Evolutionary conservation across 352 stramenopile genomes (phyloP).

Genomic region (Pythium rhizo-oryzae): DNA sequence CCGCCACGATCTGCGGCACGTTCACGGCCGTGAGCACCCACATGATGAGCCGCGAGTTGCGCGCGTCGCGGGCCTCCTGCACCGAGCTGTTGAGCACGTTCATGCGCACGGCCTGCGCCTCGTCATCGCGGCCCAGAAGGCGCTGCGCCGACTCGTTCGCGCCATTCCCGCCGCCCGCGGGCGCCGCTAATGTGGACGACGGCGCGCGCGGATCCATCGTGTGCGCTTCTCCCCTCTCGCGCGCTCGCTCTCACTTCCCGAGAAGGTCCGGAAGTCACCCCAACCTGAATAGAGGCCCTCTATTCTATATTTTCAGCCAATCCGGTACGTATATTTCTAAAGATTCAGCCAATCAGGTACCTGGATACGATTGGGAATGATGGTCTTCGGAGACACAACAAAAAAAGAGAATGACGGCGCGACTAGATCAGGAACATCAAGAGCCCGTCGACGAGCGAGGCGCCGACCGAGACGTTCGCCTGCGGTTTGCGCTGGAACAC

Average conservation of each 20-base stretch:
- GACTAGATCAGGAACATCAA: conserved; percentile 70
- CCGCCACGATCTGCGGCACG: conserved; percentile 70
- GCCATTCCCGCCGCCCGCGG: no score
- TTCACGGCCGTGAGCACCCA: conserved; percentile 77
- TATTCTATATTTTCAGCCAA: conserved; percentile 25
- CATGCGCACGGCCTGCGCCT: conserved; percentile 78
- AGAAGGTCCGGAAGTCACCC: conserved; percentile 1
- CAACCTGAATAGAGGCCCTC: background rate
- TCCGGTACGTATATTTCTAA: background rate
- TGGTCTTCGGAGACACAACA: background rate
- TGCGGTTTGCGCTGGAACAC: conserved; percentile 63
- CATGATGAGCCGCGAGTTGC: conserved; percentile 83
- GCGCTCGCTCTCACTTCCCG: background rate
- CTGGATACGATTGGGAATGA: background rate
- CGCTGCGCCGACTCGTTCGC: conserved; percentile 32
- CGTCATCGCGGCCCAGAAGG: conserved; percentile 48
- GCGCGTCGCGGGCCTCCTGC: conserved; percentile 75
- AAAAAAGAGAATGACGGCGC: background rate
- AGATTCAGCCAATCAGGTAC: conserved; percentile 21
- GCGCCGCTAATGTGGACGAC: background rate
- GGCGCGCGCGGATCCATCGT: conserved; percentile 9
- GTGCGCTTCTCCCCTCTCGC: conserved; percentile 2
- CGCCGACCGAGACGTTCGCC: conserved; percentile 29
- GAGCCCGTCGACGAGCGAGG: conserved; percentile 62
- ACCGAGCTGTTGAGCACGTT: conserved; percentile 88